phyloP scores from a whole-genome alignment of 768 basidiomycete species.

The Boletus sp. region DNA sequence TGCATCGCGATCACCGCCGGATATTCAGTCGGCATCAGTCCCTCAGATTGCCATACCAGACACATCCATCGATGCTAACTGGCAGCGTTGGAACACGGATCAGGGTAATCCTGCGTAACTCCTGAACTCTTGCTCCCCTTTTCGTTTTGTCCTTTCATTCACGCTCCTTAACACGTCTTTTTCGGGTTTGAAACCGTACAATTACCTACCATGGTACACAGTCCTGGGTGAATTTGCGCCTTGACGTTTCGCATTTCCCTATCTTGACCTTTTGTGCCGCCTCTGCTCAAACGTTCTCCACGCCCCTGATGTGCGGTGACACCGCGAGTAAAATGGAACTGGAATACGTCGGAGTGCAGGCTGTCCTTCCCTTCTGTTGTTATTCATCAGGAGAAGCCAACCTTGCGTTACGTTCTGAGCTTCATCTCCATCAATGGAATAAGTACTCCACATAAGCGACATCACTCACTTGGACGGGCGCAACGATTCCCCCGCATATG shows the following conservation, averaged over 20 bases:
- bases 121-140: neutral
- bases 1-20: slow-evolving; percentile 16
- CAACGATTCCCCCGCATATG: neutral
- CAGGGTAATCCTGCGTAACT: slow-evolving; percentile 9
- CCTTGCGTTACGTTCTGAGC: neutral
- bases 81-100: slow-evolving; percentile 19
- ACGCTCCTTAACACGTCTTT: neutral
- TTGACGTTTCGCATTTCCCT: neutral
- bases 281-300: neutral
- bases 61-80: slow-evolving; percentile 13
- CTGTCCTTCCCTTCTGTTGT: neutral
- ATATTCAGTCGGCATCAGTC: slow-evolving; percentile 8
- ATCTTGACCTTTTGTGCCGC: neutral
- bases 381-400: neutral
- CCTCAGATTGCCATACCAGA: slow-evolving; percentile 13
- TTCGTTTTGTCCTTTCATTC: slow-evolving; percentile 14
- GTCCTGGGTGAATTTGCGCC: neutral
- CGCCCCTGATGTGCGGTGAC: neutral
- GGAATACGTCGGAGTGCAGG: neutral
- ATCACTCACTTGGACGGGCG: neutral
- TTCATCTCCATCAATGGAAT: neutral
- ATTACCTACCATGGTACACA: neutral
- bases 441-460: neutral
- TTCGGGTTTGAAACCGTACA: slow-evolving; percentile 1
- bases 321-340: neutral